Evolutionary conservation across 768 basidiomycete species (phyloP).

Genomic region (Mrakia gelida): DNA sequence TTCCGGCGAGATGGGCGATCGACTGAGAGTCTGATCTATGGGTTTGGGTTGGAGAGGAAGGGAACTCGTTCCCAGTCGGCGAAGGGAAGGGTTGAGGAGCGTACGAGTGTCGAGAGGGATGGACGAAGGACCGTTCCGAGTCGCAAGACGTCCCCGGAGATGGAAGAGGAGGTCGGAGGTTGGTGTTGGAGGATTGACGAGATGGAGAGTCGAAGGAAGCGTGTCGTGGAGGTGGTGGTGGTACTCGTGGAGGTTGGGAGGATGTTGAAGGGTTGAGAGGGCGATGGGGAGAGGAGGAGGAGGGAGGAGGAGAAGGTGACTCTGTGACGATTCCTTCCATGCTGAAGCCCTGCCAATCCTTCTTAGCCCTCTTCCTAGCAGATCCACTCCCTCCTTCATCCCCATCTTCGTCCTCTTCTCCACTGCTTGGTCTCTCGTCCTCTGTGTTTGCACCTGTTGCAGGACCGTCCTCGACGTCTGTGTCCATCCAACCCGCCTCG

Average conservation of each 20-base stretch:
- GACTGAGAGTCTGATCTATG: not conserved
- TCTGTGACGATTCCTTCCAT: not conserved
- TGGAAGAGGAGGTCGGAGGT: not conserved
- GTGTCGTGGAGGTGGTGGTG: not conserved
- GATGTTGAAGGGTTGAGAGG: not conserved
- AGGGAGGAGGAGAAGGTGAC: not conserved
- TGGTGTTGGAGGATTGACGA: not conserved
- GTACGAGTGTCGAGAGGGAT: not conserved
- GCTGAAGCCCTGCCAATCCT: slow-evolving; percentile 7
- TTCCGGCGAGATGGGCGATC: not conserved
- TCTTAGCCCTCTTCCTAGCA: slow-evolving; percentile 1
- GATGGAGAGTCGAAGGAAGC: not conserved
- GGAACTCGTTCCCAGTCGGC: not conserved
- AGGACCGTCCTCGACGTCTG: slow-evolving; percentile 4
- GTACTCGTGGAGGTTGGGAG: not conserved
- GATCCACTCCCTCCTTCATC: not conserved
- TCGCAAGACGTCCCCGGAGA: not conserved
- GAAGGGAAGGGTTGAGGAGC: slow-evolving; percentile 14
- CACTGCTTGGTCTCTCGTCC: not conserved
- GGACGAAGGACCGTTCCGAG: not conserved
- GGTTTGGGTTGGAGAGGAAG: not conserved
- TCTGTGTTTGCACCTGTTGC: not conserved
- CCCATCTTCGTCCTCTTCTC: not conserved
- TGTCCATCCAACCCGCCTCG: slow-evolving; percentile 16
- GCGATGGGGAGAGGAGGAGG: not conserved